phyloP scores from a whole-genome alignment of 2,329 filamentous ascomycete genomes.

The Hypoxylon sp. region DNA sequence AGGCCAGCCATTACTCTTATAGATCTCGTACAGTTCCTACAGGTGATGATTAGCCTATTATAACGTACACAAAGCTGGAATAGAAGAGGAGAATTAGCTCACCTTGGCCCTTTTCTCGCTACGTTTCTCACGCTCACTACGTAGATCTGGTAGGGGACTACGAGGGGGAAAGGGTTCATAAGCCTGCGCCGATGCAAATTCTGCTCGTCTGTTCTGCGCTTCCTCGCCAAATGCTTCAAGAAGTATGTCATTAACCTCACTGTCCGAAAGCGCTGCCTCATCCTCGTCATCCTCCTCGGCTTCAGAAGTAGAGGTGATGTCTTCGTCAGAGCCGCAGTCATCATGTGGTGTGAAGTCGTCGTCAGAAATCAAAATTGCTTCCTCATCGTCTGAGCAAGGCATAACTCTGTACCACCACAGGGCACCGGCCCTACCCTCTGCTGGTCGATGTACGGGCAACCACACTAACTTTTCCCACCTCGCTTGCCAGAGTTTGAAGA shows the following conservation, averaged over 20 bases:
- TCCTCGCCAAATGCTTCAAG: constrained; percentile 1
- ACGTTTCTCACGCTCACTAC: neutral
- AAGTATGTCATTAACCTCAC: neutral
- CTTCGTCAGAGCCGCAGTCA: neutral
- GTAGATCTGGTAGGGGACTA: neutral
- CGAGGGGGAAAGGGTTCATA: neutral
- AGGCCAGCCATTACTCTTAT: constrained; percentile 1
- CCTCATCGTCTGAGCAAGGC: neutral
- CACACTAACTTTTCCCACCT: constrained; percentile 7
- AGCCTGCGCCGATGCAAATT: neutral
- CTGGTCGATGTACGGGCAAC: neutral
- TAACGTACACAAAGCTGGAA: neutral
- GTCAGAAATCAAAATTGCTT: neutral
- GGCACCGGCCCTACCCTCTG: neutral
- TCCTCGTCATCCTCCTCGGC: neutral
- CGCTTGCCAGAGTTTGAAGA: constrained; percentile 7
- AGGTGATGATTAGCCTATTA: neutral
- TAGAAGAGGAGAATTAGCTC: neutral
- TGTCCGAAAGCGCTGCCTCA: neutral
- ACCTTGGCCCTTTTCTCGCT: neutral
- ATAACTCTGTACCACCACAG: constrained; percentile 2
- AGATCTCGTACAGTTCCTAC: constrained; percentile 5
- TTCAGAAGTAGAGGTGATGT: neutral
- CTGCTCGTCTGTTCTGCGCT: neutral
- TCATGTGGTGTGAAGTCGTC: neutral